Evolutionary conservation across 148 eudicot genomes (phyloP).

Genomic region (Limonium bicolor): DNA sequence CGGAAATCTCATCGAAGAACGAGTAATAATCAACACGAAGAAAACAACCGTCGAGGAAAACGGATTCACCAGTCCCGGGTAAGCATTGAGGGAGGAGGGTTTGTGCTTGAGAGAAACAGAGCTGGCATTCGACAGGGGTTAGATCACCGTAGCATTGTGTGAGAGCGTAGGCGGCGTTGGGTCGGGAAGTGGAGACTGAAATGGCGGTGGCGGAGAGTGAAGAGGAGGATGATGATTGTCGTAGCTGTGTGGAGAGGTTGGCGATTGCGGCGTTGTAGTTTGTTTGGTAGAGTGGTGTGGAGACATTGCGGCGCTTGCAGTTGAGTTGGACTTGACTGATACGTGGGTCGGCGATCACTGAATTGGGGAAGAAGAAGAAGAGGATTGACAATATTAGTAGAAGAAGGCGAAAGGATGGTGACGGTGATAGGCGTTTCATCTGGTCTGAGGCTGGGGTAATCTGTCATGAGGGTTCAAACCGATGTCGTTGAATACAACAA

Average conservation of each 20-base stretch:
- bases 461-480: no score
- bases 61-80: conserved; percentile 22
- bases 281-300: conserved; percentile 11
- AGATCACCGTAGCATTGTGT: conserved; percentile 59
- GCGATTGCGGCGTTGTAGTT: conserved; percentile 24
- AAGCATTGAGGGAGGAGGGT: conserved; percentile 37
- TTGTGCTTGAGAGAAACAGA: conserved; percentile 39
- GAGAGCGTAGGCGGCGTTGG: conserved; percentile 23
- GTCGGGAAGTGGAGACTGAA: conserved; percentile 20
- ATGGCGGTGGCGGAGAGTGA: conserved; percentile 23
- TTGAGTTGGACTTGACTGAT: conserved; percentile 10
- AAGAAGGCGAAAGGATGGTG: not conserved
- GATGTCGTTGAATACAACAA: no score
- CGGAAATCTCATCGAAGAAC: conserved; percentile 21
- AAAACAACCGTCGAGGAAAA: conserved; percentile 42
- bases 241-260: conserved; percentile 20
- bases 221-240: no score
- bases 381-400: no score
- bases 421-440: not conserved
- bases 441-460: no score
- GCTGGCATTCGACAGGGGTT: conserved; percentile 27
- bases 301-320: conserved; percentile 16
- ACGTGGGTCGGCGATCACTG: conserved; percentile 19
- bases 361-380: not conserved
- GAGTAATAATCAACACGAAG: conserved; percentile 26